Evolutionary conservation across 306 rosid species (phyloP).

Genomic region (Elaeagnus macrophylla): DNA sequence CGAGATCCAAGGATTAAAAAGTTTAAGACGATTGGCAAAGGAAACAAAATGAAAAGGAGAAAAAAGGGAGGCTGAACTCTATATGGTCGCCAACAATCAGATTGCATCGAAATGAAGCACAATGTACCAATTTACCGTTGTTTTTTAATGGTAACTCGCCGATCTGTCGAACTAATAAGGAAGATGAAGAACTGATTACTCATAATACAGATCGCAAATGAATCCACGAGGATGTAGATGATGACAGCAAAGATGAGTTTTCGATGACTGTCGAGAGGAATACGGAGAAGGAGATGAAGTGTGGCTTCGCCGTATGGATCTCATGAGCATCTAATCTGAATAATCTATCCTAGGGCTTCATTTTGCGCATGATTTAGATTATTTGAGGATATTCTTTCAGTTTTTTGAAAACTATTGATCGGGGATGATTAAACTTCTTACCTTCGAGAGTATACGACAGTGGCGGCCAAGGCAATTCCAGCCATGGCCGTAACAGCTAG

Average conservation of each 20-base stretch:
- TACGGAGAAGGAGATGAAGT: slow-evolving; percentile 19
- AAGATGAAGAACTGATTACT: slow-evolving; percentile 22
- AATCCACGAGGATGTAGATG: slow-evolving; percentile 16
- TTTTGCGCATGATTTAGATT: no score
- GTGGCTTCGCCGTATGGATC: slow-evolving; percentile 22
- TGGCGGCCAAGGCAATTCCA: slow-evolving; percentile 32
- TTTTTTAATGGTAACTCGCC: slow-evolving; percentile 7
- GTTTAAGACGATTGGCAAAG: not conserved
- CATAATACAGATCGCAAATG: slow-evolving; percentile 24
- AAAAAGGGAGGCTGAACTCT: no score
- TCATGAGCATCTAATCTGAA: slow-evolving; percentile 13
- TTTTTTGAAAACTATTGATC: no score
- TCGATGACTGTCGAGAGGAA: not conserved
- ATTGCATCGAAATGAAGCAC: no score
- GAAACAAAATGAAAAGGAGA: not conserved
- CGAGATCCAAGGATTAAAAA: slow-evolving; percentile 11
- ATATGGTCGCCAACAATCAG: no score
- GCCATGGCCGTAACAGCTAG: slow-evolving; percentile 31
- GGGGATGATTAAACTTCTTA: not conserved
- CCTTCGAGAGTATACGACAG: slow-evolving; percentile 29
- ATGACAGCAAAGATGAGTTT: slow-evolving; percentile 14
- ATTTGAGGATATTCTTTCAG: no score
- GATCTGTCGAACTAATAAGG: slow-evolving; percentile 19
- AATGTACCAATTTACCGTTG: no score
- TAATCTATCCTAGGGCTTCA: no score